These are phyloP conservation scores for Skeletonema marinoi DNA, from an alignment of 108 stramenopile species.

Conservation along the genomic window DNA sequence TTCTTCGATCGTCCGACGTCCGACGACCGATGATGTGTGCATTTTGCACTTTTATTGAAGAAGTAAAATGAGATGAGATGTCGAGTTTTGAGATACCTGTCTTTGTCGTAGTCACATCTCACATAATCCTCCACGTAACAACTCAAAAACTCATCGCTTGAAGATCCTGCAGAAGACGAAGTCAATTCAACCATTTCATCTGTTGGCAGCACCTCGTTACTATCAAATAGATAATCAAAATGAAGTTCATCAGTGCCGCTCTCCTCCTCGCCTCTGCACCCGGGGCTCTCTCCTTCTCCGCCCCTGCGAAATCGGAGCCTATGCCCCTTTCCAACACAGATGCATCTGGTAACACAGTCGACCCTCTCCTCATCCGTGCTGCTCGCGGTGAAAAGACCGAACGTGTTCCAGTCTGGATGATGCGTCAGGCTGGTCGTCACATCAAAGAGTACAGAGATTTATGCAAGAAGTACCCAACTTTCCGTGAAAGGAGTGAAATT, in stretches of 20 bases:
- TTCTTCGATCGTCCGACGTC: too few species aligned
- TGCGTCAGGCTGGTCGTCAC: slow-evolving; percentile 99
- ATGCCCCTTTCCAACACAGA: slow-evolving; percentile 29
- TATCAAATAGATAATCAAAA: slow-evolving; percentile 3
- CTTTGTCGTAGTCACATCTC: background rate
- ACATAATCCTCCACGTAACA: background rate
- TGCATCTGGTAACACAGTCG: slow-evolving; percentile 38
- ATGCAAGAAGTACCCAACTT: slow-evolving; percentile 94
- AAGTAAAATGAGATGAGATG: background rate
- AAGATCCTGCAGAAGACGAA: background rate
- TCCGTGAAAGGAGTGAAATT: slow-evolving; percentile 93
- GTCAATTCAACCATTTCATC: background rate
- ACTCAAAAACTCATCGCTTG: background rate
- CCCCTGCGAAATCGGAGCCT: slow-evolving; percentile 5
- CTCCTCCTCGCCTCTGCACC: slow-evolving; percentile 15
- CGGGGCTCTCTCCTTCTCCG: slow-evolving; percentile 37
- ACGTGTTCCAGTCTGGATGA: slow-evolving; percentile 99
- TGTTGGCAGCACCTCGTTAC: background rate
- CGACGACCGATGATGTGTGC: too few species aligned
- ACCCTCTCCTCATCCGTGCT: slow-evolving; percentile 93
- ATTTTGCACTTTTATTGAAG: too few species aligned
- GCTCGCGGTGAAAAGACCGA: slow-evolving; percentile 95
- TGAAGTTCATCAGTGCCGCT: slow-evolving; percentile 33
- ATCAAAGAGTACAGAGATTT: slow-evolving; percentile 96
- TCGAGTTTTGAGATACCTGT: background rate